Base-by-base conservation (phyloP, 2,329 filamentous ascomycete genomes). In the Diaporthe citriasiana region DNA sequence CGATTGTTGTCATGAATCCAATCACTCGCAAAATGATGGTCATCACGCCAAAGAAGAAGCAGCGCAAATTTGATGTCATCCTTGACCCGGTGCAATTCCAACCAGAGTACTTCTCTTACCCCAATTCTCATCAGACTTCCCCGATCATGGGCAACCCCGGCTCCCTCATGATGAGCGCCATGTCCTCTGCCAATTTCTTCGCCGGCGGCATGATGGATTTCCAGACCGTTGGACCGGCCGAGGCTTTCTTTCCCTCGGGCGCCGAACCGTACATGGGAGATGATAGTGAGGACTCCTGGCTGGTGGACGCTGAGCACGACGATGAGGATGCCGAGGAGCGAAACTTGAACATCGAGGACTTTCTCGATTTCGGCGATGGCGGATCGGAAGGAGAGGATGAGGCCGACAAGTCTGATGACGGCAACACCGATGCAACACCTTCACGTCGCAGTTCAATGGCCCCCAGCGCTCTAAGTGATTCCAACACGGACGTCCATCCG, bases 131-230 rank as follows among this genome's bases (percentile, higher is more conserved):
- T 22, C 82, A 86, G 71, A 80, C 85, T 5, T 86, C 86, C 0
- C 90, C 92, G 22, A 90, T 93, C 79, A 84, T 93, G 75, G 90
- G 87, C 80, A 92, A 93, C 74, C 90, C 91, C 25, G 91, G 92
- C 72, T 93, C 94, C 74, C 88, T 95, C 77, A 95, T 95, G 93
- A 91, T 95, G 84, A 92, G 92, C 65, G 92, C 92, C 78, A 91
- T 95, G 84, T 88, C 91, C 71, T 88, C 88, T 1, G 86, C 85
- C 72, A 87, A 87, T 75, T 86, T 87, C 0, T 89, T 89, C 77
- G 88, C 87, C 55, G 88, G 90, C 78, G 56, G 70, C 47, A 88
- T 88, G 73, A 84, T 91, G 82, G 88, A 89, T 76, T 90, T 89
- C 7, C 91, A 93, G 79, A 87, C 91, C n/a, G 87, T 94, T 79